A percentile compares a stretch with the other conserved stretches of the same genome.
phyloP scores from a whole-genome alignment of 2,329 filamentous ascomycete genomes.

The Penicillium hesseltinei region DNA sequence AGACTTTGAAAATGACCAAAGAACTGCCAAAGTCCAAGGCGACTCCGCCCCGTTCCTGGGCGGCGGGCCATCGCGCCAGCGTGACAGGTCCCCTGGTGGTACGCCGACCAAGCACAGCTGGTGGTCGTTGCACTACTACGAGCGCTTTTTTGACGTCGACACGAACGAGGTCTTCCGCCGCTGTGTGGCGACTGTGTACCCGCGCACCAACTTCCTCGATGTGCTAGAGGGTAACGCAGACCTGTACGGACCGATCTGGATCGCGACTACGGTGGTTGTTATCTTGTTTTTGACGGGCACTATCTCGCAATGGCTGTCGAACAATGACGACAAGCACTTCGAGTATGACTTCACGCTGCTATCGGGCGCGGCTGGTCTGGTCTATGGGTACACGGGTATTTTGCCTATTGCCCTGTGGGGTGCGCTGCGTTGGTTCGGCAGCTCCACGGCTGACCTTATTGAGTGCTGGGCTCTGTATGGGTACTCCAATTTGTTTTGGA shows the following conservation, averaged over 20 bases:
- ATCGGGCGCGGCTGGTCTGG: slow-evolving; percentile 83
- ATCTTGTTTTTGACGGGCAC: slow-evolving; percentile 95
- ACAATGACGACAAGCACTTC: slow-evolving; percentile 67
- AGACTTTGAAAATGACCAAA: slow-evolving; percentile 67
- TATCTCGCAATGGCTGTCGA: slow-evolving; percentile 83
- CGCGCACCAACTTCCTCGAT: slow-evolving; percentile 91
- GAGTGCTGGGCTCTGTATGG: slow-evolving; percentile 96
- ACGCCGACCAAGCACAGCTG: slow-evolving; percentile 76
- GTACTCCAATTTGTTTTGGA: slow-evolving; percentile 96
- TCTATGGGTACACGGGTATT: slow-evolving; percentile 92
- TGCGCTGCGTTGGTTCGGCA: slow-evolving; percentile 90
- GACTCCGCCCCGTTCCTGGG: slow-evolving; percentile 52
- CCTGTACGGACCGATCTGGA: slow-evolving; percentile 97
- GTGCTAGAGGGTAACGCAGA: slow-evolving; percentile 96
- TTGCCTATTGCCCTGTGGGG: slow-evolving; percentile 84
- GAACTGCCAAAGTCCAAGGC: slow-evolving; percentile 49
- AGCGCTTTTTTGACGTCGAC: slow-evolving; percentile 98
- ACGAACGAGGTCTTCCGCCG: slow-evolving; percentile 83
- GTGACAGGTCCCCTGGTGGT: slow-evolving; percentile 42
- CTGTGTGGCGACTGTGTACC: slow-evolving; percentile 85
- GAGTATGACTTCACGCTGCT: slow-evolving; percentile 88
- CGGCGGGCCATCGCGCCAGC: slow-evolving; percentile 37
- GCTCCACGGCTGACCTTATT: slow-evolving; percentile 85
- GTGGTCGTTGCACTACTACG: slow-evolving; percentile 90
- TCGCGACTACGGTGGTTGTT: slow-evolving; percentile 93